Evolutionary conservation across 2,329 filamentous ascomycete species (phyloP).

Genomic region (Colletotrichum trifolii): DNA sequence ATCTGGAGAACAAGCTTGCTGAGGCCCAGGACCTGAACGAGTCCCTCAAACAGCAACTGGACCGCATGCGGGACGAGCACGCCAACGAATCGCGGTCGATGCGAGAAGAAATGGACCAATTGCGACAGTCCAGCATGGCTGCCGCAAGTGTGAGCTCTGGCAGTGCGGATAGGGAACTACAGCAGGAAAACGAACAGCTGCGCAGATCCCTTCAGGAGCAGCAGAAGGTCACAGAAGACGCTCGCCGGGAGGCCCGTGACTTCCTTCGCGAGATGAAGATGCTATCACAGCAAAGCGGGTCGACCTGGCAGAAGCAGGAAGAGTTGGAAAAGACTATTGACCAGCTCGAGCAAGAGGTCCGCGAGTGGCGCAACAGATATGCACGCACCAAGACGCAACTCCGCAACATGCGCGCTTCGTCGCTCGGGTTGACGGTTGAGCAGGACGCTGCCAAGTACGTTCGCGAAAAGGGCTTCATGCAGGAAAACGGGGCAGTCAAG

Average conservation of each 20-base stretch:
- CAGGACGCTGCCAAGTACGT: slow-evolving; percentile 76
- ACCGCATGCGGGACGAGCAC: slow-evolving; percentile 77
- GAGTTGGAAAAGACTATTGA: slow-evolving; percentile 80
- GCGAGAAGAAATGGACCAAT: slow-evolving; percentile 70
- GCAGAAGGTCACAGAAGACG: slow-evolving; percentile 85
- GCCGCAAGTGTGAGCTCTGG: slow-evolving; percentile 39
- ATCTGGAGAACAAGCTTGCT: slow-evolving; percentile 78
- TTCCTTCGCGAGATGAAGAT: slow-evolving; percentile 91
- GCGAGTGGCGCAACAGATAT: slow-evolving; percentile 91
- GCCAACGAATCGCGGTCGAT: slow-evolving; percentile 71
- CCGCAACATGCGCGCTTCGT: slow-evolving; percentile 82
- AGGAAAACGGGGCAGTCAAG: slow-evolving; percentile 82
- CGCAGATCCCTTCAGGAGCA: slow-evolving; percentile 76
- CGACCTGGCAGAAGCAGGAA: slow-evolving; percentile 84
- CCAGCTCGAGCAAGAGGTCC: slow-evolving; percentile 82
- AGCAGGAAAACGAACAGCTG: slow-evolving; percentile 76
- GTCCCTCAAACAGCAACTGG: slow-evolving; percentile 82
- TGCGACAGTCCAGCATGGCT: slow-evolving; percentile 49
- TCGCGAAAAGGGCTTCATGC: slow-evolving; percentile 74
- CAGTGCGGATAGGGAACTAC: slow-evolving; percentile 64
- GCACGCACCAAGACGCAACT: slow-evolving; percentile 89
- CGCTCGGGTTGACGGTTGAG: slow-evolving; percentile 76
- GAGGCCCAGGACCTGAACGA: slow-evolving; percentile 82
- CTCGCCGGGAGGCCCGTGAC: slow-evolving; percentile 82
- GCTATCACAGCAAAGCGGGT: slow-evolving; percentile 82